phyloP scores from a whole-genome alignment of 768 basidiomycete genomes.

The Pleurotus cornucopiae region DNA sequence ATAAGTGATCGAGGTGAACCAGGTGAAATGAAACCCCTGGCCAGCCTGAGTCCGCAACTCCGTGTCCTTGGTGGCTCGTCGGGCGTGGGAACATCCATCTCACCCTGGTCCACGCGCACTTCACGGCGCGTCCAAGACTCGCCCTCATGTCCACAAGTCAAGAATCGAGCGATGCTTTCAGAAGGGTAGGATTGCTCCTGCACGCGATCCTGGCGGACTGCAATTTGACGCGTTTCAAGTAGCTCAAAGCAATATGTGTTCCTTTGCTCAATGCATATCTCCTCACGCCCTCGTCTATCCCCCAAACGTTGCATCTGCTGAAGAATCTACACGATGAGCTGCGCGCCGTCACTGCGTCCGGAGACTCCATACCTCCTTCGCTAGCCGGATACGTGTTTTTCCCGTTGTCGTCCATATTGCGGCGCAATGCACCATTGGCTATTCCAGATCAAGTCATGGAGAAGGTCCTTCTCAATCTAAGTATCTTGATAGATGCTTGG shows the following conservation, averaged over 20 bases:
- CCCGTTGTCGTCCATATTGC: constrained; percentile 81
- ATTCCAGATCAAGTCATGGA: constrained; percentile 84
- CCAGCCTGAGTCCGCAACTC: background rate
- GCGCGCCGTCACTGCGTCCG: constrained; percentile 32
- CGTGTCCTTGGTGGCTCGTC: background rate
- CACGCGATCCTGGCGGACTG: too few relatives aligned
- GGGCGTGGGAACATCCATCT: background rate
- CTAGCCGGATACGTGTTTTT: constrained; percentile 84
- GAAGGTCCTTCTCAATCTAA: constrained; percentile 56
- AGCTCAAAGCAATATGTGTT: constrained; percentile 76
- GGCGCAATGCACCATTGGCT: constrained; percentile 61
- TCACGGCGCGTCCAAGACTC: background rate
- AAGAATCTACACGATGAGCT: constrained; percentile 47
- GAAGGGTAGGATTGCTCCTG: constrained; percentile 2
- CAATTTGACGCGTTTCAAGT: constrained; percentile 1
- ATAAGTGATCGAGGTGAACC: background rate
- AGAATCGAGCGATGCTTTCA: background rate
- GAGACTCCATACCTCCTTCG: constrained; percentile 40
- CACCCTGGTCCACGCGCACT: background rate
- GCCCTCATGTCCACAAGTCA: background rate
- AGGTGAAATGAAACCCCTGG: background rate
- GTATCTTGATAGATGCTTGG: constrained; percentile 64
- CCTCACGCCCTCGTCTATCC: constrained; percentile 51
- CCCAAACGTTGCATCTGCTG: constrained; percentile 47
- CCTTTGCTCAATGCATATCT: constrained; percentile 70